Conservation (phyloP, 305 asterid genomes). For the Solanum hybrid region DNA sequence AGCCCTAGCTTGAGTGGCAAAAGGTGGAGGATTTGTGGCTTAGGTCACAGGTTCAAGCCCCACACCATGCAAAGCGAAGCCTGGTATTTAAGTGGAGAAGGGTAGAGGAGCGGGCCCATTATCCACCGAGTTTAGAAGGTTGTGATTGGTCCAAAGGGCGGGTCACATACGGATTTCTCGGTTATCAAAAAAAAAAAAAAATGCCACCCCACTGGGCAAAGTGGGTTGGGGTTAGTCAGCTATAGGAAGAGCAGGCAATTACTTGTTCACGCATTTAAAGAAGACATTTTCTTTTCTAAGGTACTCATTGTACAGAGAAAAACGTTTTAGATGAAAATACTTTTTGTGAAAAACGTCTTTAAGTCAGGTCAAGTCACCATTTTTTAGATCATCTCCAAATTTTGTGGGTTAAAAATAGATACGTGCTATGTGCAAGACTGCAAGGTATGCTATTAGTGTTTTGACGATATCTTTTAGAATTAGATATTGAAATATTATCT, state of each 20-base stretch:
- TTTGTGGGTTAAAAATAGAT: neutral
- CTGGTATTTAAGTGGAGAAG: too few species aligned
- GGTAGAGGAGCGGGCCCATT: too few species aligned
- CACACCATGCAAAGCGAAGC: too few species aligned
- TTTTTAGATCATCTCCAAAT: neutral
- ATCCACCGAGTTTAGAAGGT: too few species aligned
- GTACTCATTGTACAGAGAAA: neutral
- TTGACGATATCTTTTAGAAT: neutral
- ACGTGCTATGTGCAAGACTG: neutral
- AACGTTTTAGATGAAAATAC: neutral
- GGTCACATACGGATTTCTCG: too few species aligned
- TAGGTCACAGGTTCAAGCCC: too few species aligned
- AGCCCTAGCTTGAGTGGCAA: too few species aligned
- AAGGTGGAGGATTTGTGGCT: too few species aligned
- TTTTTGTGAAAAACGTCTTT: neutral
- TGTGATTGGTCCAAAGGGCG: too few species aligned
- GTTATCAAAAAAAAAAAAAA: too few species aligned
- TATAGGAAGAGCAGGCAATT: neutral
- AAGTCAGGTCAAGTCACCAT: neutral
- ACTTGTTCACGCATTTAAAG: neutral
- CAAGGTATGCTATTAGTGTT: neutral
- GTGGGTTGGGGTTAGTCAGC: neutral
- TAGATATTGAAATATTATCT: neutral
- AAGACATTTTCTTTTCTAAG: neutral
- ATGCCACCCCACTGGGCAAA: neutral